phyloP scores from a whole-genome alignment of 2,329 filamentous ascomycete genomes.

The Penicillium frequentans region DNA sequence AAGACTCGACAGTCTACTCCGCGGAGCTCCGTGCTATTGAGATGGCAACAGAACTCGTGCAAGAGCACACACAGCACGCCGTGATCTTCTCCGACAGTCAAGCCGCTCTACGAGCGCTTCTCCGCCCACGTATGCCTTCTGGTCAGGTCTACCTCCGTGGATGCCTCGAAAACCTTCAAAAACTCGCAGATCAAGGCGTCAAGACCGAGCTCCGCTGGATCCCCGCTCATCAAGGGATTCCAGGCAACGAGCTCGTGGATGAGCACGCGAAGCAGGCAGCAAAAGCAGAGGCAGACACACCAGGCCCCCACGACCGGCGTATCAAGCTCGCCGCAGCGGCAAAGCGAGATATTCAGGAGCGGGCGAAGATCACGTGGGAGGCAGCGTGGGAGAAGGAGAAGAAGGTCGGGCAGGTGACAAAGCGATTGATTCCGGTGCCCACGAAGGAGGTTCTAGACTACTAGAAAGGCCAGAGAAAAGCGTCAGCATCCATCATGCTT shows the following conservation, averaged over 20 bases:
- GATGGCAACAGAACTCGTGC: neutral
- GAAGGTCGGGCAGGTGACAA: neutral
- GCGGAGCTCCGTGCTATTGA: neutral
- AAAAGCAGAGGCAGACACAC: neutral
- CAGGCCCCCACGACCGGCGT: neutral
- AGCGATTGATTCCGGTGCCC: neutral
- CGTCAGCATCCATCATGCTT: neutral
- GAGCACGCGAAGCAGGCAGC: neutral
- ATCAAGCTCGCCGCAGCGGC: neutral
- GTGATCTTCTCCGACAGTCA: neutral
- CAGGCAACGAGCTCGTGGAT: neutral
- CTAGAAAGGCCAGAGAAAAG: neutral
- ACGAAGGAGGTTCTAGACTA: neutral
- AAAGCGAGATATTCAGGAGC: neutral
- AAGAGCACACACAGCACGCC: neutral
- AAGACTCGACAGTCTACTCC: neutral
- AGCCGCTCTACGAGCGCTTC: neutral
- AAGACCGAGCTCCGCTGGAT: too few species aligned
- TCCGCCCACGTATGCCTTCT: neutral
- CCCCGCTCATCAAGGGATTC: too few species aligned
- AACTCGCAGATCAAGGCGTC: neutral
- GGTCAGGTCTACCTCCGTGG: neutral
- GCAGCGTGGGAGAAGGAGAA: neutral
- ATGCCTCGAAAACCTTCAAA: neutral
- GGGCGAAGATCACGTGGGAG: neutral